Base-by-base conservation (phyloP, 306 rosid genomes). In the Crataegus laevigata region DNA sequence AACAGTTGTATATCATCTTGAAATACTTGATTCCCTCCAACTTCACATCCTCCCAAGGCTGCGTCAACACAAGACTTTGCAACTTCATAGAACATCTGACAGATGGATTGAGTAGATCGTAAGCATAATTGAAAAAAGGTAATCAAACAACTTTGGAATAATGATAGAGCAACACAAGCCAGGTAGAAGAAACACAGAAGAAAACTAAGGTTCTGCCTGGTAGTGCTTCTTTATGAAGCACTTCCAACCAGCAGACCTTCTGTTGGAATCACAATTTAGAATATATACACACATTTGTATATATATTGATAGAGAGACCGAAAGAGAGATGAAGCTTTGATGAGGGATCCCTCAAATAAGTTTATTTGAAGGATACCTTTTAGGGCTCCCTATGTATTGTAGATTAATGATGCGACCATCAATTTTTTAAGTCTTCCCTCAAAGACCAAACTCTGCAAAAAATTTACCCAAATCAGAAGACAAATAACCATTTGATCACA, bases 21-120 rank as follows among this genome's bases (percentile, higher is more conserved):
- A 75, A 75, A 80, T 63, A 66, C 79, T 69, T 45, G 58, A 69
- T 51, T 66, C 66, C 77, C 82, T 72, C 81, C 90, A 63, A 54
- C 25, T 38, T 17, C 36, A 32, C 66, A 58, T 6, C 65, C 87
- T 73, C 91, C 96, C 77, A 87, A 75, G 66, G 88, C 85, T 13
- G 75, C 85, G 76, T 86, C 88, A 68, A 91, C 85, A 68, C 34
- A 63, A 70, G 90, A 66, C 82, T 79, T 91, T n/a, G 74, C 83
- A 6, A 85, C 84, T 78, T 86, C 93, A 59, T 84, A 90, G 77
- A 88, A 94, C 54, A 94, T 78, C 98, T 94, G 86, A 79, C 65
- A 83, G 69, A 21, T 13, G 25, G 26, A 72, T 15, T 21, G 59
- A 78, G 7, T 13, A 17, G 66, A 73, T 51, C 68, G 45, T 45